Evolutionary conservation across 345 rosid genomes (phyloP), one percentile per base, ranked within the genome.

Genomic region (Linum trigynum): DNA sequence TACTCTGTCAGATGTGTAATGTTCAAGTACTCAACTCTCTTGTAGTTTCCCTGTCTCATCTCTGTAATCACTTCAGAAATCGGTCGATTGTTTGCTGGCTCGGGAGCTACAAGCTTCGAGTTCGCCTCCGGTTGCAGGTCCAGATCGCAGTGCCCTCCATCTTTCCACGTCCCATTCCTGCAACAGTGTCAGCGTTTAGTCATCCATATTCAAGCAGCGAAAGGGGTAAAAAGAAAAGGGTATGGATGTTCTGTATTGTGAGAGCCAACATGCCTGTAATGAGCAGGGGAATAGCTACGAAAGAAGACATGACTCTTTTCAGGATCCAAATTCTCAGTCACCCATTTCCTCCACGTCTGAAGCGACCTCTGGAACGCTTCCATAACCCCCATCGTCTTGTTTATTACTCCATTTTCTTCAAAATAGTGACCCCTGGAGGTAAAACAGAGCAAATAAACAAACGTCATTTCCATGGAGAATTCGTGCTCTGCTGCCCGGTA

Each of bases 111-210:
- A 67, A 55, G 73, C 12, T 62, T 39, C 57, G 69, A 69, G 71
- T 83, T 73, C 48, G 77, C 78, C 67, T 75, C 86, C 2, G 92
- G 99, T 69, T 83, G 78, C 38, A 7, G 75, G 45, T 81, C 89
- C 64, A 72, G 66, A 72, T 86, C 88, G 67, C 97, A 90, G 5
- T 63, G 70, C 16, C 96, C 97, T 4, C 89, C 92, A 37, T 65
- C 55, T n/a, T 84, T 79, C 99, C 97, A 90, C 59, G 85, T 72
- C 17, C 96, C 95, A 32, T 84, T 82, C 73, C 87, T 89, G 83
- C 77, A 75, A 69, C 7, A 37, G 61, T 8, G 3, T 6, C 35
- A 56, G 16, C 59, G 36, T n/a, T 23, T 23, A 0, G 23, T 56
- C 36, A 56, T 8, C 59, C 38, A 17, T 12, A 23, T 23, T 23